phyloP scores from a whole-genome alignment of 2,329 filamentous ascomycete genomes.

The Cladosporium oxysporum region DNA sequence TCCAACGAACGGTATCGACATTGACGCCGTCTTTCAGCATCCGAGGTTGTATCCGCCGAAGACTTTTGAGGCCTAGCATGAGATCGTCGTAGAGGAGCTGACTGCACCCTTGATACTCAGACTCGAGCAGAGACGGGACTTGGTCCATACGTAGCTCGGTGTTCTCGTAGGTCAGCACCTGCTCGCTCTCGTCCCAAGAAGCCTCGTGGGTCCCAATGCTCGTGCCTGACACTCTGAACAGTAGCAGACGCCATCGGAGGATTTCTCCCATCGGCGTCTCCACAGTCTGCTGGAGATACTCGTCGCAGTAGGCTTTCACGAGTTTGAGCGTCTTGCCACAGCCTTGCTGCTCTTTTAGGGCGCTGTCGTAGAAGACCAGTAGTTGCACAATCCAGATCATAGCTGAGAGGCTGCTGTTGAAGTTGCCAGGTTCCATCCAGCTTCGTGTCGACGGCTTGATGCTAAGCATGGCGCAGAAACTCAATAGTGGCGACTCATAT shows the following conservation, averaged over 20 bases:
- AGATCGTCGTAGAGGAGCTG: conserved; percentile 20
- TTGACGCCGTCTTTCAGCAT: conserved; percentile 18
- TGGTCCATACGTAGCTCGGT: conserved; percentile 21
- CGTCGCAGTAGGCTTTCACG: conserved; percentile 16
- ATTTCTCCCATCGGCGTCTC: conserved; percentile 24
- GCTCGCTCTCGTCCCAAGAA: no score
- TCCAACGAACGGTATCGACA: conserved; percentile 20
- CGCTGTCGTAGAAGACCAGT: conserved; percentile 22
- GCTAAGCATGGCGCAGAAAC: no score
- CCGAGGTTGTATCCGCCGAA: conserved; percentile 7
- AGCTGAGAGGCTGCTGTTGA: conserved; percentile 20
- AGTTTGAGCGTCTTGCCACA: conserved; percentile 16
- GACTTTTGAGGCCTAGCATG: conserved; percentile 11
- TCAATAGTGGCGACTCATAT: no score
- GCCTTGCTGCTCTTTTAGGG: conserved; percentile 15
- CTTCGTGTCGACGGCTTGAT: no score
- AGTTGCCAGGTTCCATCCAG: conserved; percentile 24
- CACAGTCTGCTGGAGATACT: conserved; percentile 19
- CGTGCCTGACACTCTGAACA: conserved; percentile 20
- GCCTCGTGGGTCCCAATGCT: no score
- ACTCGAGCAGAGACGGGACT: conserved; percentile 17
- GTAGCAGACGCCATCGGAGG: conserved; percentile 20
- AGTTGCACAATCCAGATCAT: conserved; percentile 22
- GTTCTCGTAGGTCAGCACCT: conserved; percentile 20
- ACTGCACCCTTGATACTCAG: conserved; percentile 18